Base-by-base conservation (phyloP, 2,329 filamentous ascomycete species). In the Colletotrichum cordylinicola region DNA sequence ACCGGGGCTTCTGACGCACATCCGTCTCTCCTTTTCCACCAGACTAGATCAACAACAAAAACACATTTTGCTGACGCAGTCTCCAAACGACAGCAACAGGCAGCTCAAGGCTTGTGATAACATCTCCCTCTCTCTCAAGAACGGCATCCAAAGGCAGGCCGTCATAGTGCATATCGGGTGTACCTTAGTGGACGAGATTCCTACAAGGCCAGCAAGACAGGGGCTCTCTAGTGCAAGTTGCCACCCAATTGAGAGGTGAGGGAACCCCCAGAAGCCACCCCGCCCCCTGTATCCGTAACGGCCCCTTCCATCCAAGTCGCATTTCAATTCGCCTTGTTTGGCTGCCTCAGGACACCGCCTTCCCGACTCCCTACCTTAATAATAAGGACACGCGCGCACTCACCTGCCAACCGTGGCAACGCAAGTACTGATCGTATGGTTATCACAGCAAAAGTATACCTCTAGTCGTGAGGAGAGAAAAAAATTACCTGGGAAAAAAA, bases 211-310 rank as follows among this genome's bases (percentile, higher is more conserved):
- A 67, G 39, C 62, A 62, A 39, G 73, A 64, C 73, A 74, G 70
- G 70, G 64, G 69, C 52, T 16, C 35, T 67, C 72, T 70, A 70
- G 74, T 70, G 66, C 60, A 61, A 48, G 74, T 75, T 55, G 74
- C 71, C 74, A 75, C 71, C 71, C 74, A 76, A 75, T 75, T 67
- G 71, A 76, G 35, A 70, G 60, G 64, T 60, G 70, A 73, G 64
- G 58, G 29, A 68, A 73, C 70, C 64, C 70, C 73, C 73, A 65
- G 65, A 69, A 73, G 48, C 43, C 64, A 68, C 64, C 73, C 73
- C 70, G 58, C 70, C 73, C 72, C 74, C 70, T 75, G 74, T 75
- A 74, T 75, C 58, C 70, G 74, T 75, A 73, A 75, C 70, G 74
- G 70, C 74, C 73, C 73, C 74, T 75, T 75, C 73, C 70, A 65